Conservation (phyloP, 345 rosid species). For the Murraya paniculata region DNA sequence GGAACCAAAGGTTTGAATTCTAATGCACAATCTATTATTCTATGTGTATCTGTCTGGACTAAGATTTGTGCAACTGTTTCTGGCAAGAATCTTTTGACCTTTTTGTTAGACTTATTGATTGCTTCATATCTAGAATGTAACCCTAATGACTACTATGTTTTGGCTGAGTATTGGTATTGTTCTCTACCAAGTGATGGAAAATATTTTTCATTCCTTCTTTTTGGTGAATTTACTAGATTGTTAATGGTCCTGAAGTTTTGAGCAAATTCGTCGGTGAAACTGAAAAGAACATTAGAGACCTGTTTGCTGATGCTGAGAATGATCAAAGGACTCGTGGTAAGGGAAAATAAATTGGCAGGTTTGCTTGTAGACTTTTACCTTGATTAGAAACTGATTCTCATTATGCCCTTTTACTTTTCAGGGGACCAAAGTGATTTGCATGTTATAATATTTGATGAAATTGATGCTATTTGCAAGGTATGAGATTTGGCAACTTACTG, state of each 20-base stretch:
- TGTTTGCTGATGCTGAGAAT: slow-evolving; percentile 97
- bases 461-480: slow-evolving; percentile 99
- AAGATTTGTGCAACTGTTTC: neutral
- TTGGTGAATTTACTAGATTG: slow-evolving; percentile 52
- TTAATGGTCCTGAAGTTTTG: slow-evolving; percentile 96
- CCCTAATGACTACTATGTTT: neutral
- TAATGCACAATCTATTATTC: neutral
- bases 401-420: slow-evolving; percentile 35
- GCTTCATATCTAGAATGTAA: neutral
- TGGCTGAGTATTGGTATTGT: slow-evolving; percentile 1
- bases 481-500: slow-evolving; percentile 15
- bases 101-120: neutral
- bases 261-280: slow-evolving; percentile 99
- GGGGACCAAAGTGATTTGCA: slow-evolving; percentile 97
- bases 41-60: neutral
- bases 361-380: slow-evolving; percentile 14
- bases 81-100: neutral
- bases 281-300: slow-evolving; percentile 91
- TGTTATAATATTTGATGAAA: slow-evolving; percentile 97
- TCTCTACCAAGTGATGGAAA: slow-evolving; percentile 4
- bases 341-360: slow-evolving; percentile 16
- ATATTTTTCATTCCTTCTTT: slow-evolving; percentile 14
- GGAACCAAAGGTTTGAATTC: slow-evolving; percentile 86
- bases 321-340: slow-evolving; percentile 84
- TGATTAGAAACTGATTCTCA: slow-evolving; percentile 12